phyloP scores from a whole-genome alignment of 495 filamentous ascomycete genomes.

The Penicillium ucsense region DNA sequence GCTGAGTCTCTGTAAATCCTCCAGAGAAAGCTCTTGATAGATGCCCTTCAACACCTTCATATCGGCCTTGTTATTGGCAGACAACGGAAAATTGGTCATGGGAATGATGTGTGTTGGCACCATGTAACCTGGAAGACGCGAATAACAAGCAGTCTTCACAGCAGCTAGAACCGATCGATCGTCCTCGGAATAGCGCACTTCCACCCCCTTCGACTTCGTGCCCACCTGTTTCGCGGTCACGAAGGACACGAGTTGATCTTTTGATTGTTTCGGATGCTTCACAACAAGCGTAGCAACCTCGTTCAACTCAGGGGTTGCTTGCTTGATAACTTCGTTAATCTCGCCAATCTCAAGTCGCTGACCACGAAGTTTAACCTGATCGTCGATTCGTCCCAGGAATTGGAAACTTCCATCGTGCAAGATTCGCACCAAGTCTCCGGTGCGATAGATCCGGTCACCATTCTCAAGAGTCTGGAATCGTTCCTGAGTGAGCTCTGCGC shows the following conservation, averaged over 20 bases:
- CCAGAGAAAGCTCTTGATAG: slow-evolving; percentile 44
- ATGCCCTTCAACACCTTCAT: slow-evolving; percentile 38
- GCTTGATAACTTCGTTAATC: slow-evolving; percentile 47
- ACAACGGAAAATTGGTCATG: slow-evolving; percentile 31
- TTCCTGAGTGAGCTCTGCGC: slow-evolving; percentile 43
- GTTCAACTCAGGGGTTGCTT: slow-evolving; percentile 21
- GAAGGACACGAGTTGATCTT: slow-evolving; percentile 36
- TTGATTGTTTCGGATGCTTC: slow-evolving; percentile 33
- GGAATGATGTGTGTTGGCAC: slow-evolving; percentile 42
- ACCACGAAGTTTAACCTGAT: slow-evolving; percentile 72
- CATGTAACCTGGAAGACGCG: slow-evolving; percentile 43
- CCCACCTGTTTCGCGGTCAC: slow-evolving; percentile 8
- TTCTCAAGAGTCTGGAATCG: slow-evolving; percentile 27
- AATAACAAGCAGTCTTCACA: slow-evolving; percentile 27
- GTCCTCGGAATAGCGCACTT: slow-evolving; percentile 8
- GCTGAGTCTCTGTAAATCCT: slow-evolving; percentile 46
- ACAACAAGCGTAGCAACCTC: slow-evolving; percentile 33
- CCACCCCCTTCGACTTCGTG: slow-evolving; percentile 7
- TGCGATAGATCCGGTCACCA: slow-evolving; percentile 36
- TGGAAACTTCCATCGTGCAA: slow-evolving; percentile 41
- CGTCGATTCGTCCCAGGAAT: slow-evolving; percentile 65
- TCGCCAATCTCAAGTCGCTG: slow-evolving; percentile 71
- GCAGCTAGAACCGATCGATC: slow-evolving; percentile 8
- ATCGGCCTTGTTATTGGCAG: slow-evolving; percentile 39
- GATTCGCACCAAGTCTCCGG: slow-evolving; percentile 39